Conservation (phyloP, 2,329 filamentous ascomycete species). For the Venturia pyrina region DNA sequence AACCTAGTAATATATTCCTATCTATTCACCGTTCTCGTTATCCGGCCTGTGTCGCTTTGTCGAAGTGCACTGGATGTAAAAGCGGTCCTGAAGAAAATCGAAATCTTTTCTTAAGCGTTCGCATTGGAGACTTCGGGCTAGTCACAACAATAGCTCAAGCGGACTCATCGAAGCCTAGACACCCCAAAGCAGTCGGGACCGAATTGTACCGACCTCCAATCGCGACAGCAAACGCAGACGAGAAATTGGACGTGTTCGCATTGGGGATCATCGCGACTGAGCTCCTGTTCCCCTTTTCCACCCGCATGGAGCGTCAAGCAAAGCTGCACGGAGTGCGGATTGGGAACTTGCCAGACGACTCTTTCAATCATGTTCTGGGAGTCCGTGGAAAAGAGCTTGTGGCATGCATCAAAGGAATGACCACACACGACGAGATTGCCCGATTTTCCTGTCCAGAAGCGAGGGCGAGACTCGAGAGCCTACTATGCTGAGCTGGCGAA, state of each 20-base stretch:
- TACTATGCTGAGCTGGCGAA: neutral
- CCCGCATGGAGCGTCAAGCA: conserved; percentile 14
- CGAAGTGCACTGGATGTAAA: conserved; percentile 36
- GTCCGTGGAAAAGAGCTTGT: neutral
- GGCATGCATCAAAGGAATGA: conserved; percentile 7
- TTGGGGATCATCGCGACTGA: conserved; percentile 55
- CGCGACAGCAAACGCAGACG: conserved; percentile 25
- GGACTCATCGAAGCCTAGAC: conserved; percentile 15
- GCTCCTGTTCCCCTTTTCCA: conserved; percentile 44
- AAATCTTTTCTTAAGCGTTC: conserved; percentile 41
- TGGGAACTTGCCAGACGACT: neutral
- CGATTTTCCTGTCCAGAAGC: neutral
- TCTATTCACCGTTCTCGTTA: conserved; percentile 21
- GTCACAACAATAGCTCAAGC: conserved; percentile 43
- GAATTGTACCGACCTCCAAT: conserved; percentile 47
- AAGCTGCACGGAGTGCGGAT: neutral
- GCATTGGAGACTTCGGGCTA: conserved; percentile 60
- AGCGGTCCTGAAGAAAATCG: conserved; percentile 18
- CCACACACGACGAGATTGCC: neutral
- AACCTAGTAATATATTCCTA: conserved; percentile 59
- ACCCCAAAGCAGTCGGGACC: conserved; percentile 44
- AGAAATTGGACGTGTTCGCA: conserved; percentile 51
- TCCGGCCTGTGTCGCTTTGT: conserved; percentile 32
- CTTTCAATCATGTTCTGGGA: neutral
- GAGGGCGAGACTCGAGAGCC: neutral